Percentiles rank a stretch among this genome's conserved stretches.
Conservation (phyloP, 768 basidiomycete species). For the Pluteus cervinus region DNA sequence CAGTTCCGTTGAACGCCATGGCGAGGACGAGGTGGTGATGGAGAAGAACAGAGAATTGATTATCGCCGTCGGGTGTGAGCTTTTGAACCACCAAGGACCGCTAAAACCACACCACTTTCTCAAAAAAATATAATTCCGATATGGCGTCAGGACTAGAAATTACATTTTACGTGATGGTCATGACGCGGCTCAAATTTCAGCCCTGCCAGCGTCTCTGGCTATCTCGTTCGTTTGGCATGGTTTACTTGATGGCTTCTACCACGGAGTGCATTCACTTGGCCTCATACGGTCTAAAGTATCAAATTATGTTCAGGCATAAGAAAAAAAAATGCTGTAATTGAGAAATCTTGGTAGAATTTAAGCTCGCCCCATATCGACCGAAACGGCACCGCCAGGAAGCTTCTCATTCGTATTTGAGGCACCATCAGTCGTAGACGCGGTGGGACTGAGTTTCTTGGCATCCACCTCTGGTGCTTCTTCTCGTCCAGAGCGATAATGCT, state of each 20-base stretch:
- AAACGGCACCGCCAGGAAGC: too few species aligned
- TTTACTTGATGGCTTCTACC: too few species aligned
- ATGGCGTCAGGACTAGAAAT: constrained; percentile 1
- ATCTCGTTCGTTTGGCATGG: not conserved
- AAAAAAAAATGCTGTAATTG: too few species aligned
- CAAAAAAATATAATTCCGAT: not conserved
- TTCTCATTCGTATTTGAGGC: too few species aligned
- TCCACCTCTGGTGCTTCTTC: not conserved
- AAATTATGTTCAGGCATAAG: too few species aligned
- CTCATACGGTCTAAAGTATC: too few species aligned
- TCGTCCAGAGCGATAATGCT: too few species aligned
- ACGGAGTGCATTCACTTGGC: too few species aligned
- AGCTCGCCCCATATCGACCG: too few species aligned
- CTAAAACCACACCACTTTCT: constrained; percentile 8
- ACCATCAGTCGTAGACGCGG: too few species aligned
- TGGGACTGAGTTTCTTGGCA: too few species aligned
- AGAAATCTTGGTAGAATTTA: too few species aligned
- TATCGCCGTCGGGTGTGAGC: not conserved
- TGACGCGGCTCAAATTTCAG: not conserved
- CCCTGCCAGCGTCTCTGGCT: not conserved
- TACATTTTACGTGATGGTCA: not conserved
- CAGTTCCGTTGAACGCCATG: constrained; percentile 41
- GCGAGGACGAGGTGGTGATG: not conserved
- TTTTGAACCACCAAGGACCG: not conserved
- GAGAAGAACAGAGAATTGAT: not conserved